These are phyloP conservation scores for Pecoramyces ruminantium DNA, from an alignment of 192 early-diverging fungal genomes.

Conservation along the genomic window DNA sequence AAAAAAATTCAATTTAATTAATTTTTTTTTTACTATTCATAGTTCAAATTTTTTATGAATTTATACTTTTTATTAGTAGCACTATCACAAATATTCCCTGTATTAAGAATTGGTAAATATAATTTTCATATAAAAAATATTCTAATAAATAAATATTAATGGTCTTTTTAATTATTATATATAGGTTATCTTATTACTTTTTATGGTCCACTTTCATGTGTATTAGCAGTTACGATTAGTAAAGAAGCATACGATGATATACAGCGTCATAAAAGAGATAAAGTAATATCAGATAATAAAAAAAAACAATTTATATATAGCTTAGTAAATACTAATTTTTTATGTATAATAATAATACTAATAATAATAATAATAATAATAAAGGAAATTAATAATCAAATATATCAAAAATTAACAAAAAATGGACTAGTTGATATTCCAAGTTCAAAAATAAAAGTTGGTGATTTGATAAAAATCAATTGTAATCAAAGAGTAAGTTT, in stretches of 20 bases:
- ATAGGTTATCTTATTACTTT: constrained; percentile 73
- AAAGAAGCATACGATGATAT: constrained; percentile 87
- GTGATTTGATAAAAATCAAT: constrained; percentile 65
- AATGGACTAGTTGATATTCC: constrained; percentile 41
- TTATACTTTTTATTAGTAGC: constrained; percentile 86
- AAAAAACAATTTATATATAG: not conserved
- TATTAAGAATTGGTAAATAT: constrained; percentile 60
- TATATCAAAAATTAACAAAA: constrained; percentile 42
- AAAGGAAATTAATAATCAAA: constrained; percentile 76
- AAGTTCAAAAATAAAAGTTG: constrained; percentile 71
- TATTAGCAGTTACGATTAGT: constrained; percentile 74
- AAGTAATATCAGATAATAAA: too few species aligned
- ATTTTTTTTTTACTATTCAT: not conserved
- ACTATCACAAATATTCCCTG: constrained; percentile 77
- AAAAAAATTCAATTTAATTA: too few species aligned
- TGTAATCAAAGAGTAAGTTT: constrained; percentile 59
- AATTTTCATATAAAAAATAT: not conserved
- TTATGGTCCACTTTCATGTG: constrained; percentile 79
- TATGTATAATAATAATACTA: not conserved
- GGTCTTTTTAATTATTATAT: not conserved
- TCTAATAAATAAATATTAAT: not conserved
- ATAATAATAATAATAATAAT: not conserved
- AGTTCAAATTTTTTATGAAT: constrained; percentile 94
- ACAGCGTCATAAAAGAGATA: constrained; percentile 55
- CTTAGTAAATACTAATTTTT: too few species aligned